These are phyloP conservation scores for Collybiopsis luxurians DNA, from an alignment of 768 basidiomycete species.

Conservation along the genomic window DNA sequence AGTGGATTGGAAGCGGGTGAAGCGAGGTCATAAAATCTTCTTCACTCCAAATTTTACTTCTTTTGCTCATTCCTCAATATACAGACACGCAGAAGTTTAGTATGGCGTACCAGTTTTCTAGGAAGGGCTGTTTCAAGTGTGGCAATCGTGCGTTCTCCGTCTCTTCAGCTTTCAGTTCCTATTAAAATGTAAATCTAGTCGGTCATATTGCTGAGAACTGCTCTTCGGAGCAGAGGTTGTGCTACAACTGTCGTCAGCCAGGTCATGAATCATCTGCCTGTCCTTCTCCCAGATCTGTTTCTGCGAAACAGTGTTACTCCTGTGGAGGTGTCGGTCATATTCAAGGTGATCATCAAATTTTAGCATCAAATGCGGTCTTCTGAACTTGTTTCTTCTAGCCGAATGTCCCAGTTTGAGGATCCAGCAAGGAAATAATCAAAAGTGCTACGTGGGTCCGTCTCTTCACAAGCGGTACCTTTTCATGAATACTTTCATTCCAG, in stretches of 20 bases:
- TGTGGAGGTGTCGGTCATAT: conserved; percentile 93
- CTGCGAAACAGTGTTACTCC: conserved; percentile 89
- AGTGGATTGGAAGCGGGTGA: conserved; percentile 72
- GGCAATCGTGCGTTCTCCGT: conserved; percentile 70
- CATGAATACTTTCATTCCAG: conserved; percentile 29
- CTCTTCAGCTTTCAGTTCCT: conserved; percentile 12
- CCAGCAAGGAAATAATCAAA: conserved; percentile 63
- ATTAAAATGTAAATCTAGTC: conserved; percentile 43
- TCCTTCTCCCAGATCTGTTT: conserved; percentile 76
- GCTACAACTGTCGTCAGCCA: conserved; percentile 95
- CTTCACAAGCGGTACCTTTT: background rate
- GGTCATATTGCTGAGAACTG: conserved; percentile 94
- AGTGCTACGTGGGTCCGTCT: conserved; percentile 70
- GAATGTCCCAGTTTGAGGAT: conserved; percentile 81
- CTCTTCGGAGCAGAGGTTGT: conserved; percentile 82
- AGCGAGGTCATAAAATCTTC: conserved; percentile 46
- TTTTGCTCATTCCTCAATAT: background rate
- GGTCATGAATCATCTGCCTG: conserved; percentile 91
- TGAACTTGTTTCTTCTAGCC: conserved; percentile 32
- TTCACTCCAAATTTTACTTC: background rate
- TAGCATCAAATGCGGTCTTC: background rate
- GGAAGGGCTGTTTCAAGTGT: conserved; percentile 92
- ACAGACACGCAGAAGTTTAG: conserved; percentile 14
- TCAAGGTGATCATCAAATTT: conserved; percentile 38
- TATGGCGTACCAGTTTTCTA: conserved; percentile 82